Evolutionary conservation across 768 basidiomycete species (phyloP).

Genomic region (Boletus rex-veris): DNA sequence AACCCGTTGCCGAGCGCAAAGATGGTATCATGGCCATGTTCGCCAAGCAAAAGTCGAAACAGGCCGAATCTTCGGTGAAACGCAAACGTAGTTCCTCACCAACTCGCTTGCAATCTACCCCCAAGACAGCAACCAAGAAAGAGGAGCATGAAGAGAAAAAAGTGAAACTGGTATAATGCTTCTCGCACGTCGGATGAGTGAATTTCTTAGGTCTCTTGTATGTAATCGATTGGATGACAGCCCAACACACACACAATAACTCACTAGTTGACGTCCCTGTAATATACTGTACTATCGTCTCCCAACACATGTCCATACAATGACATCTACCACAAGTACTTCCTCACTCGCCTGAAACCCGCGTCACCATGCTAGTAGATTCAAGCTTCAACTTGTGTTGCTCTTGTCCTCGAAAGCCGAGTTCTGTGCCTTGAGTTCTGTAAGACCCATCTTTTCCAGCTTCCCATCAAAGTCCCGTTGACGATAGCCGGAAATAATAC

Average conservation of each 20-base stretch:
- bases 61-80: constrained; percentile 18
- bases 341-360: too few relatives aligned
- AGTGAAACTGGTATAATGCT: constrained; percentile 12
- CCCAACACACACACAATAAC: neutral
- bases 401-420: constrained; percentile 19
- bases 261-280: constrained; percentile 1
- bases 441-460: constrained; percentile 81
- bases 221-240: neutral
- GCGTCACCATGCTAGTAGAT: neutral
- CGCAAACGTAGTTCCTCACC: constrained; percentile 27
- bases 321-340: neutral
- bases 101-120: constrained; percentile 1
- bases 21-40: constrained; percentile 89
- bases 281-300: constrained; percentile 9
- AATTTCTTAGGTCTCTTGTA: neutral
- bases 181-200: neutral
- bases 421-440: constrained; percentile 64
- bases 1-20: constrained; percentile 72
- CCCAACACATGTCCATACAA: neutral
- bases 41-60: constrained; percentile 49
- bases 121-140: neutral
- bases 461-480: constrained; percentile 86
- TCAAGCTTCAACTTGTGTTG: constrained; percentile 3
- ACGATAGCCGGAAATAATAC: constrained; percentile 86
- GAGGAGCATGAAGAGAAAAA: constrained; percentile 22